A percentile compares a stretch with the other conserved stretches of the same genome.
These are phyloP conservation scores for Intubia oerlemansii DNA, from an alignment of 2,329 filamentous ascomycete genomes.

Conservation along the genomic window DNA sequence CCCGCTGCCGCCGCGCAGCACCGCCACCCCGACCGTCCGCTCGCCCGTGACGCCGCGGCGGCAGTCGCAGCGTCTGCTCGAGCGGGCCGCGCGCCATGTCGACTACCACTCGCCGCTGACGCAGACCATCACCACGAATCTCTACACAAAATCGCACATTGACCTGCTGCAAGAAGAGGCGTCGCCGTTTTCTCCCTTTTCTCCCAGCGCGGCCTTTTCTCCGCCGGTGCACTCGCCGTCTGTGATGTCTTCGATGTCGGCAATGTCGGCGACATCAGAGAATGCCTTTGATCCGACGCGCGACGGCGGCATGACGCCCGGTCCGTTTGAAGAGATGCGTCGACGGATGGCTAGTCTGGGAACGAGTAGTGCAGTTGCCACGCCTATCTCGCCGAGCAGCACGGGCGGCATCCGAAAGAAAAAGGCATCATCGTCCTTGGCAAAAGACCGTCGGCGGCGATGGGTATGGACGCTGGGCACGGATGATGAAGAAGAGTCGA, in stretches of 20 bases:
- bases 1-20: constrained; percentile 31
- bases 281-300: no score
- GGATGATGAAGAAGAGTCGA: constrained; percentile 23
- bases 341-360: constrained; percentile 30
- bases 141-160: constrained; percentile 40
- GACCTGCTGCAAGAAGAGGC: constrained; percentile 37
- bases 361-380: constrained; percentile 12
- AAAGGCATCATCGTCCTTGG: constrained; percentile 23
- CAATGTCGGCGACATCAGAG: no score
- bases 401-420: constrained; percentile 27
- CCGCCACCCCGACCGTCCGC: no score
- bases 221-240: no score
- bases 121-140: constrained; percentile 41
- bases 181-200: constrained; percentile 28
- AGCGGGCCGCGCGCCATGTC: constrained; percentile 32
- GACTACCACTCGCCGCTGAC: constrained; percentile 41
- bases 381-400: constrained; percentile 7
- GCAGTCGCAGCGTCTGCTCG: constrained; percentile 30
- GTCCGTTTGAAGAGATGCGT: constrained; percentile 41
- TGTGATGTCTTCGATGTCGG: no score
- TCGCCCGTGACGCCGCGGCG: constrained; percentile 31
- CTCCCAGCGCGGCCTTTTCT: no score
- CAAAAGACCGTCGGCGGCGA: constrained; percentile 39
- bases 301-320: constrained; percentile 40
- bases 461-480: constrained; percentile 47